Conservation (phyloP, 116 monocot species). For the Posidonia oceanica region DNA sequence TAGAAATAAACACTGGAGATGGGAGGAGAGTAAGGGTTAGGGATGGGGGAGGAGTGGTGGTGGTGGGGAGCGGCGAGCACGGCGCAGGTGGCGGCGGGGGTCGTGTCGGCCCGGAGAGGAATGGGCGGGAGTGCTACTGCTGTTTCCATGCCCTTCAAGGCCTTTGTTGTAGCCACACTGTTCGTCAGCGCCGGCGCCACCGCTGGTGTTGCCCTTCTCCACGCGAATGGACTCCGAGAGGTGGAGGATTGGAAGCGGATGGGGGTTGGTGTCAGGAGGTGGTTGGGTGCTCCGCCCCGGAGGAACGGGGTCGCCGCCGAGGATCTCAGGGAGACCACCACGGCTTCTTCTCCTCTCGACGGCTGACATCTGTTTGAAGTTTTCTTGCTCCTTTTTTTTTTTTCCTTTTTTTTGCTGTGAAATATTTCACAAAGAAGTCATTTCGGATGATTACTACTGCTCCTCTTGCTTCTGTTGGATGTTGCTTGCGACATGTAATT, state of each 20-base stretch:
- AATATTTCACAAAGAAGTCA: too few relatives aligned
- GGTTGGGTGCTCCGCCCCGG: conserved; percentile 10
- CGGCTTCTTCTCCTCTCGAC: neutral
- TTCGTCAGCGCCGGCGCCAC: conserved; percentile 74
- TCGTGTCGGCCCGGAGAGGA: conserved; percentile 45
- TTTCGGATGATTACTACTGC: too few relatives aligned
- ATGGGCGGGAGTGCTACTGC: conserved; percentile 25
- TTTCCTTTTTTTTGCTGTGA: too few relatives aligned
- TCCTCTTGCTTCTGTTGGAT: too few relatives aligned
- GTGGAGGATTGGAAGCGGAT: conserved; percentile 19
- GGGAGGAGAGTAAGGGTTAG: neutral
- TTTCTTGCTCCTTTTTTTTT: too few relatives aligned
- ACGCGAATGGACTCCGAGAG: conserved; percentile 38
- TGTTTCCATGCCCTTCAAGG: conserved; percentile 73
- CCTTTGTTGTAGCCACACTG: conserved; percentile 65
- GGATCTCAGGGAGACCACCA: neutral
- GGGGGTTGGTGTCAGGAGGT: conserved; percentile 12
- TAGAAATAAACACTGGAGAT: neutral
- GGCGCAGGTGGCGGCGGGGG: conserved; percentile 44
- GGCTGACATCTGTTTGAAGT: neutral
- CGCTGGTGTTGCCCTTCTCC: conserved; percentile 30
- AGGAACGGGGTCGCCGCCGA: neutral
- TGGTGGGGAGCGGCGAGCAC: conserved; percentile 77
- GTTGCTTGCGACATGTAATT: too few relatives aligned
- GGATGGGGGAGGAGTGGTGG: conserved; percentile 28